phyloP scores from a whole-genome alignment of 192 early-diverging fungal species.

The Entomortierella beljakovae region DNA sequence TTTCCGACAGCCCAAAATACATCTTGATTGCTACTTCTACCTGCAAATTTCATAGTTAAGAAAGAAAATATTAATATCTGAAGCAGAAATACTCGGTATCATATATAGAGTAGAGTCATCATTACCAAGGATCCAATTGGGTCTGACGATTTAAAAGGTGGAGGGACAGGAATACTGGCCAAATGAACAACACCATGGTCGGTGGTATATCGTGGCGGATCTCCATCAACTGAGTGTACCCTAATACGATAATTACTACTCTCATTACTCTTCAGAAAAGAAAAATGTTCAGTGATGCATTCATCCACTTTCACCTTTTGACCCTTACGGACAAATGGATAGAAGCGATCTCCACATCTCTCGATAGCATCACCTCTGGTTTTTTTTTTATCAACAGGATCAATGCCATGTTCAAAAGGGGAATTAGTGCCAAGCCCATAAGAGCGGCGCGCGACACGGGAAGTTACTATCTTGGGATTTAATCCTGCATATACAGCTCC shows the following conservation, averaged over 20 bases:
- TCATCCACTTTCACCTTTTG: slow-evolving; percentile 61
- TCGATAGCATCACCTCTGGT: slow-evolving; percentile 58
- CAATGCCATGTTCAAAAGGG: slow-evolving; percentile 56
- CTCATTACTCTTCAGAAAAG: no score
- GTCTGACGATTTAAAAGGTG: background rate
- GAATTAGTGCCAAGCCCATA: slow-evolving; percentile 64
- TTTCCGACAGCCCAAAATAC: no score
- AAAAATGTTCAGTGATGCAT: no score
- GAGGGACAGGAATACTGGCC: background rate
- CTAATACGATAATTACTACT: no score
- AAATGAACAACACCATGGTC: background rate
- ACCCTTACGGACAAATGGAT: slow-evolving; percentile 58
- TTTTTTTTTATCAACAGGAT: slow-evolving; percentile 61
- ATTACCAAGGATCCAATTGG: background rate
- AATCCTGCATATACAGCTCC: slow-evolving; percentile 52
- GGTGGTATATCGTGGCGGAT: background rate
- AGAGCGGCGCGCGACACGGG: slow-evolving; percentile 57
- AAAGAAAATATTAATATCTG: no score
- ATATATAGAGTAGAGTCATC: no score
- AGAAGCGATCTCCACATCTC: slow-evolving; percentile 61
- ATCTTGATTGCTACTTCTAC: no score
- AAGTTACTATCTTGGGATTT: slow-evolving; percentile 50
- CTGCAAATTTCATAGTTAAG: no score
- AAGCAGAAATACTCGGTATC: no score
- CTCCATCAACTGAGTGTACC: background rate